phyloP scores from a whole-genome alignment of 345 rosid genomes.

The Camelina laxa region DNA sequence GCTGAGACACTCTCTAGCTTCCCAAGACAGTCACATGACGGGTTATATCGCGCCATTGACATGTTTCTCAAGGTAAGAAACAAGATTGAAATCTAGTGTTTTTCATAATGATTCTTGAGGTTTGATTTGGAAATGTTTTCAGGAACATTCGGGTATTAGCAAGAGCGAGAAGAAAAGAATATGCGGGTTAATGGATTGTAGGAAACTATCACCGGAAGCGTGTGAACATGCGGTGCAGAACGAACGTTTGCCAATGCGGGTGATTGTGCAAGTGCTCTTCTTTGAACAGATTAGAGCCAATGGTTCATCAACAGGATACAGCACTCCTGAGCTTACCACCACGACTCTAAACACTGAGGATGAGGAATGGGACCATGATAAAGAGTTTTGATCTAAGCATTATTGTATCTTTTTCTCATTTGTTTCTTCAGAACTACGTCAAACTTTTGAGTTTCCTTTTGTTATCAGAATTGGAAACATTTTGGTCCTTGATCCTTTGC shows the following conservation, averaged over 20 bases:
- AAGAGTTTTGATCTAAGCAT: slow-evolving; percentile 47
- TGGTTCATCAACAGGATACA: slow-evolving; percentile 66
- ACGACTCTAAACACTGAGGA: slow-evolving; percentile 67
- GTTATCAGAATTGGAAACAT: slow-evolving; percentile 44
- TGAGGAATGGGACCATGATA: slow-evolving; percentile 75
- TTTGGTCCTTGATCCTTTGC: slow-evolving; percentile 34
- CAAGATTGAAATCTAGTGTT: neutral
- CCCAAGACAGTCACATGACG: slow-evolving; percentile 64
- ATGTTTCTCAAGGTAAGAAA: slow-evolving; percentile 68
- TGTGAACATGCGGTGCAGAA: slow-evolving; percentile 84
- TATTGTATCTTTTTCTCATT: slow-evolving; percentile 1
- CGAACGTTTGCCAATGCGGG: slow-evolving; percentile 80
- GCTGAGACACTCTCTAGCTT: slow-evolving; percentile 53
- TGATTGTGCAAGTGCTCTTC: slow-evolving; percentile 89
- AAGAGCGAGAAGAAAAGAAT: slow-evolving; percentile 75
- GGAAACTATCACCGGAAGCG: slow-evolving; percentile 73
- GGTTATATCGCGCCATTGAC: slow-evolving; percentile 73
- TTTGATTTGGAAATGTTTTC: neutral
- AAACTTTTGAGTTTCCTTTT: slow-evolving; percentile 40
- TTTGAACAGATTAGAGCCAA: slow-evolving; percentile 70
- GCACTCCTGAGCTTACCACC: slow-evolving; percentile 43
- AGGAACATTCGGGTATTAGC: slow-evolving; percentile 63
- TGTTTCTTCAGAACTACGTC: slow-evolving; percentile 15
- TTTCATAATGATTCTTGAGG: neutral
- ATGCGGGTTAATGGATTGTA: slow-evolving; percentile 78